Base-by-base conservation (phyloP, 1,139 yeast species). In the Geotrichum phurueaensis region DNA sequence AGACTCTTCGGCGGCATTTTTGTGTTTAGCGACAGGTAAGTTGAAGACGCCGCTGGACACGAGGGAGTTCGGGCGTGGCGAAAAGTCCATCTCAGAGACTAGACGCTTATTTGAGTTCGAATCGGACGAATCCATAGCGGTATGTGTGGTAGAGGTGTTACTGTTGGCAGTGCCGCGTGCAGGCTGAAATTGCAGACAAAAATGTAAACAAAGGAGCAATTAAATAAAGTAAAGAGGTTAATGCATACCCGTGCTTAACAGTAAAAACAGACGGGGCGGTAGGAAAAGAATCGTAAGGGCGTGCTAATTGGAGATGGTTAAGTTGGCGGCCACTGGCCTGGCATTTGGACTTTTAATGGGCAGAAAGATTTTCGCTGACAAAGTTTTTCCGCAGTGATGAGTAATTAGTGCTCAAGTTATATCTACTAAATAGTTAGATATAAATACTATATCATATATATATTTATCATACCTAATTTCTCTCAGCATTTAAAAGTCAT, bases 61-160 rank as follows among this genome's bases (percentile, higher is more conserved):
- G 31, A 55, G 58, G 47, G 59, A 49, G 45, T 60, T 53, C 7
- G 63, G 63, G 25, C 63, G 57, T 10, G 63, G 63, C 53, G 63
- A 60, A 45, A 60, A 60, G 48, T 60, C 63, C 63, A 60, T 60
- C n/a, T 58, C 63, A 15, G 63, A 60, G 9, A 60, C 63, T 25
- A 58, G 51, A 13, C 63, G 54, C 48, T 60, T 60, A 31, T 60
- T 60, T 10, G 45, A 27, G 25, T 45, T 45, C 20, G 47, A 39
- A 39, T 39, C 47, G 20, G 47, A 39, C 47, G 7, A 39, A 39
- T 39, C 47, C 47, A 39, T 39, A 39, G 47, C 22, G 47, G 18
- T 39, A n/a, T 39, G 47, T 39, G 47, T 39, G 18, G 47, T 39
- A 10, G 9, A 39, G 5, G 20, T 39, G 47, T 33, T 33, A 33